These are phyloP conservation scores for Colletotrichum phormii DNA, from an alignment of 2,329 filamentous ascomycete species.

Conservation along the genomic window DNA sequence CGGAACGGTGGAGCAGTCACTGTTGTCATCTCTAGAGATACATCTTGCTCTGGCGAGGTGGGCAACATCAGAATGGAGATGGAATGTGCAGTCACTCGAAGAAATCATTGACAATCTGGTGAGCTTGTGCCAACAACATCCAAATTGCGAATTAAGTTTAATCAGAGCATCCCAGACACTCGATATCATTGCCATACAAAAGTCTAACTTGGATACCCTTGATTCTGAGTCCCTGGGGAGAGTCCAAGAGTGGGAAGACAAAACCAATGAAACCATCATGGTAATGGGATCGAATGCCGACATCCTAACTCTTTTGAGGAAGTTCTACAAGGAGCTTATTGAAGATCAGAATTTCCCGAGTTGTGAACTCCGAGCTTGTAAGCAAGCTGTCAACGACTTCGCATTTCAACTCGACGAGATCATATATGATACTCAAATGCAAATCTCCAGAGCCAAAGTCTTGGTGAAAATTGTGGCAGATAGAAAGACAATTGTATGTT, in stretches of 20 bases:
- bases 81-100: slow-evolving; percentile 39
- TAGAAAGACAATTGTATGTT: slow-evolving; percentile 15
- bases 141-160: no score
- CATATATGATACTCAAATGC: slow-evolving; percentile 16
- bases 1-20: slow-evolving; percentile 43
- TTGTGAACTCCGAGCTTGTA: background rate
- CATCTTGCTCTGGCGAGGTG: slow-evolving; percentile 7
- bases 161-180: background rate
- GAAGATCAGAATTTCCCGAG: slow-evolving; percentile 40
- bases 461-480: background rate
- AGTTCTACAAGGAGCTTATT: slow-evolving; percentile 49
- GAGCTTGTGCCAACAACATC: slow-evolving; percentile 36
- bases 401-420: slow-evolving; percentile 9
- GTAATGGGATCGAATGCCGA: slow-evolving; percentile 51
- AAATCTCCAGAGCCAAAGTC: background rate
- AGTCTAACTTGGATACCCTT: background rate
- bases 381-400: background rate
- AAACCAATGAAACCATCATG: slow-evolving; percentile 48
- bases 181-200: slow-evolving; percentile 5
- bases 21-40: slow-evolving; percentile 32
- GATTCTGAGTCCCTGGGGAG: slow-evolving; percentile 40
- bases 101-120: slow-evolving; percentile 30
- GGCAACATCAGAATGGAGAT: slow-evolving; percentile 38
- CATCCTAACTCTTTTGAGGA: slow-evolving; percentile 45
- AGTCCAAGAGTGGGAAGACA: slow-evolving; percentile 52